A percentile compares a stretch with the other conserved stretches of the same genome.
Evolutionary conservation across 768 basidiomycete genomes (phyloP).

Genomic region (Macrolepiota fuliginosa): DNA sequence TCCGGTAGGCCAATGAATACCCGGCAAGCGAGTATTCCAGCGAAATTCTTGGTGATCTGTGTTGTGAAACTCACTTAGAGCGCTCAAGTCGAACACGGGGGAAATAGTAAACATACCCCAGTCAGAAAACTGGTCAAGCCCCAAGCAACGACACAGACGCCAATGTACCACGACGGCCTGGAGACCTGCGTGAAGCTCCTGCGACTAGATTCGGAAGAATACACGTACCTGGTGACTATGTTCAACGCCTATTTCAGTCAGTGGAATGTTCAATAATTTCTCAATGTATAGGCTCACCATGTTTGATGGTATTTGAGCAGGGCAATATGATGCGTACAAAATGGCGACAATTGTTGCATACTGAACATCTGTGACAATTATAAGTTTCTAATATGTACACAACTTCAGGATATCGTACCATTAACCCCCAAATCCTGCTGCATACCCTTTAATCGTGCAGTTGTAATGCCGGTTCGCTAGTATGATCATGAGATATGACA

Average conservation of each 20-base stretch:
- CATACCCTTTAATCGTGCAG: slow-evolving; percentile 24
- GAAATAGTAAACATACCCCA: background rate
- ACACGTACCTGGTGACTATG: too few relatives aligned
- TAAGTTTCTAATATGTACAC: background rate
- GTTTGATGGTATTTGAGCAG: slow-evolving; percentile 61
- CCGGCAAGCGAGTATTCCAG: slow-evolving; percentile 50
- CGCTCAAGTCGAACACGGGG: background rate
- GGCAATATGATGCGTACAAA: slow-evolving; percentile 45
- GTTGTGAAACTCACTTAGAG: background rate
- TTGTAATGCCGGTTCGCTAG: slow-evolving; percentile 44
- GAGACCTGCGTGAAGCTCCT: background rate
- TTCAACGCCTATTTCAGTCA: background rate
- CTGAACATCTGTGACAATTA: slow-evolving; percentile 14
- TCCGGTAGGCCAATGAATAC: slow-evolving; percentile 61
- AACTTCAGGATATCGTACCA: too few relatives aligned
- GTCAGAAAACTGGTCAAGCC: background rate
- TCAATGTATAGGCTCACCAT: slow-evolving; percentile 36
- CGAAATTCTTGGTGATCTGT: slow-evolving; percentile 49
- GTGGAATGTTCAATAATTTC: background rate
- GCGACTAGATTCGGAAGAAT: too few relatives aligned
- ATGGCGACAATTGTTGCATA: slow-evolving; percentile 16
- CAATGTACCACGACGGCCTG: slow-evolving; percentile 1
- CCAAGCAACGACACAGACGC: background rate
- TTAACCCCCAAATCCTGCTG: too few relatives aligned
- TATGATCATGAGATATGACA: background rate